A percentile compares a stretch with the other conserved stretches of the same genome.
These are phyloP conservation scores for Paradendryphiella salina DNA, from an alignment of 2,329 filamentous ascomycete species.

Conservation along the genomic window DNA sequence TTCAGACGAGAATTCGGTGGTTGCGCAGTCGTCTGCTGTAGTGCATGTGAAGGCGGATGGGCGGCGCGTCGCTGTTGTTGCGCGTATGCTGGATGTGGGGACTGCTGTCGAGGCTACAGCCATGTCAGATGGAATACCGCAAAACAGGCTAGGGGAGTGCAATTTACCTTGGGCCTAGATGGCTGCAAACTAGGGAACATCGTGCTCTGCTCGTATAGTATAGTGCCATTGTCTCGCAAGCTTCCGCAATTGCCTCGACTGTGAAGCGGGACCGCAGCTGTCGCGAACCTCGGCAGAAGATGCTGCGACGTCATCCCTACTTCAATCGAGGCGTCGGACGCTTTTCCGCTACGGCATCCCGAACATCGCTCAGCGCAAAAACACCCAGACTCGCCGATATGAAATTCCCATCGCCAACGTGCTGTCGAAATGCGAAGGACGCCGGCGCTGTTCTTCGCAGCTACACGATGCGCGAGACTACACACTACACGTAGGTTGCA, in stretches of 20 bases:
- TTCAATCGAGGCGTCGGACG: conserved; percentile 26
- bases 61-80: conserved; percentile 34
- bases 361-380: conserved; percentile 15
- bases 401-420: conserved; percentile 6
- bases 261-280: conserved; percentile 11
- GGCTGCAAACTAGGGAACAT: conserved; percentile 50
- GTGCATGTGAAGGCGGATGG: conserved; percentile 21
- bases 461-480: conserved; percentile 30
- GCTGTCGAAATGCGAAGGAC: conserved; percentile 40
- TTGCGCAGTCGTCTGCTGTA: conserved; percentile 1
- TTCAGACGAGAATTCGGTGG: neutral
- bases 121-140: conserved; percentile 15
- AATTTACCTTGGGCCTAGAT: conserved; percentile 45
- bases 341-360: conserved; percentile 26
- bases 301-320: conserved; percentile 28
- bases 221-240: conserved; percentile 15
- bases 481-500: conserved; percentile 22
- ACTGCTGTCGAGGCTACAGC: conserved; percentile 28
- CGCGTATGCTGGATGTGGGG: conserved; percentile 23
- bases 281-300: conserved; percentile 30
- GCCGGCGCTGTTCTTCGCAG: conserved; percentile 32
- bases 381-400: conserved; percentile 2
- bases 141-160: neutral
- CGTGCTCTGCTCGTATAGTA: conserved; percentile 9
- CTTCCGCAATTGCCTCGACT: neutral